Base-by-base conservation (phyloP, 805 yeast species). In the Kluyveromyces nonfermentans region DNA sequence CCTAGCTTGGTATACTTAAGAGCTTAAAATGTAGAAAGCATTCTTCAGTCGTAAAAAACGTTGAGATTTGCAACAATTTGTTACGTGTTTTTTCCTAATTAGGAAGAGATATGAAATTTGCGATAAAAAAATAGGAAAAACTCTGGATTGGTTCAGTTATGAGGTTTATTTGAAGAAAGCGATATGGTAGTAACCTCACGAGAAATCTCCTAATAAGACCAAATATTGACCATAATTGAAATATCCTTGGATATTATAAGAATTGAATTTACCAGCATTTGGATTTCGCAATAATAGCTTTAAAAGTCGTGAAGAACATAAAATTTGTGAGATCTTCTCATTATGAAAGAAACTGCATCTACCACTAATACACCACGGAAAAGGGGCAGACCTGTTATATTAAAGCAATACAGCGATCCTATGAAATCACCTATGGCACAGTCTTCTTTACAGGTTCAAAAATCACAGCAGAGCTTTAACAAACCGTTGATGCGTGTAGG, bases 351-450 rank as follows among this genome's bases (percentile, higher is more conserved):
- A 25, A 10, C 30, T 25, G 12, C 30, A 6, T 10, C 30, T 10
- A 14, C 30, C 12, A 25, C 12, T 6, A 25, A 25, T 5, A 37
- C 32, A 15, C 36, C 40, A 25, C 56, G 48, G 42, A 57, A 55
- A 35, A 54, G 68, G 45, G 68, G 68, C 4, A 56, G 68, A 54
- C 68, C 68, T 7, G 60, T 63, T 12, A 55, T 63, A 9, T 54
- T 59, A 10, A 63, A 62, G 46, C 53, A 59, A 21, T 63, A 63
- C 37, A 52, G 54, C 8, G 55, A 62, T 42, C 67, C 67, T 10
- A 47, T 62, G 52, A 55, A 60, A 41, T 55, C 62, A 14, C 68
- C 68, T 17, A 62, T 63, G 66, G 68, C 68, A 4, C 56, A 54
- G 19, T 57, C 65, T 2, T 63, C 68, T 1, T 35, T 58, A 43